These are phyloP conservation scores for Epichloe sylvatica DNA, from an alignment of 2,329 filamentous ascomycete genomes.

Conservation along the genomic window DNA sequence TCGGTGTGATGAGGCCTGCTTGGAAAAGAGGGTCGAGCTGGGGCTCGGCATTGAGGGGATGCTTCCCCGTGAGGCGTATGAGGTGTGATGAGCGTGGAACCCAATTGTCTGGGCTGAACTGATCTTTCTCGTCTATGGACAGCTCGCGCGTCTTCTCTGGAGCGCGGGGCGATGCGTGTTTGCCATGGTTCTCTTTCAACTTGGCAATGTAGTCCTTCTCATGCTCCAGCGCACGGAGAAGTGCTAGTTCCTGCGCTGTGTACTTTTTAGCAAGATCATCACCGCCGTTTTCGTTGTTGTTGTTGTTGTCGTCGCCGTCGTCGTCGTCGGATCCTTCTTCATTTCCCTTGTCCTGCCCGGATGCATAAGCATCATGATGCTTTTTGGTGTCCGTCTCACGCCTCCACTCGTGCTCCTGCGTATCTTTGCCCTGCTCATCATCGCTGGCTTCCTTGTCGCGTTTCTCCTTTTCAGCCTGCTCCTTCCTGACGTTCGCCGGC, in stretches of 20 bases:
- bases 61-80: slow-evolving; percentile 37
- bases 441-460: background rate
- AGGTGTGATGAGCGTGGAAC: slow-evolving; percentile 31
- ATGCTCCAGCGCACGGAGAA: slow-evolving; percentile 26
- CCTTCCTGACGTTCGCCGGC: slow-evolving; percentile 29
- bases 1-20: slow-evolving; percentile 35
- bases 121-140: slow-evolving; percentile 21
- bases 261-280: slow-evolving; percentile 14
- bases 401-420: slow-evolving; percentile 10
- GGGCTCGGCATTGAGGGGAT: slow-evolving; percentile 38
- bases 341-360: slow-evolving; percentile 1
- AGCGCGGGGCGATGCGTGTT: slow-evolving; percentile 9
- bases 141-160: slow-evolving; percentile 8
- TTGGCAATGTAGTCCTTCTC: slow-evolving; percentile 28
- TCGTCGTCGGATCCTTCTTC: background rate
- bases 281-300: slow-evolving; percentile 2
- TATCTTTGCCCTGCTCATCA: slow-evolving; percentile 7
- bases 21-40: slow-evolving; percentile 27
- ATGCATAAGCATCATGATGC: slow-evolving; percentile 10
- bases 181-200: slow-evolving; percentile 26
- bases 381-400: slow-evolving; percentile 10
- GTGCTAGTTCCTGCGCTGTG: slow-evolving; percentile 26
- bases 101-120: slow-evolving; percentile 40
- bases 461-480: slow-evolving; percentile 4
- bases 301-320: too few species aligned